Conservation (phyloP, 306 rosid genomes). For the Cucurbita moschata region DNA sequence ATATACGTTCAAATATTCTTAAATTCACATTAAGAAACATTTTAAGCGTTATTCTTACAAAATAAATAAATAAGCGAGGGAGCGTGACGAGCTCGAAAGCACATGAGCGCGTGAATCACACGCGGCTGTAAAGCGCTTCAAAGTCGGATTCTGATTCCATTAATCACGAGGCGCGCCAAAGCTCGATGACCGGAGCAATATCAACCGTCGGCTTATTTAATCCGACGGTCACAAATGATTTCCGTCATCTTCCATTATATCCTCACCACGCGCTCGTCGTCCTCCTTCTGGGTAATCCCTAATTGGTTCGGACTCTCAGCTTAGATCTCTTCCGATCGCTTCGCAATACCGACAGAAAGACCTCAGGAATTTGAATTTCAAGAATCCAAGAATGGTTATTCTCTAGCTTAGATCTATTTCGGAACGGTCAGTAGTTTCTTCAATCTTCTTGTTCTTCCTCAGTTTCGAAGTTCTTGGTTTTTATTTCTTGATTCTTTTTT, state of each 20-base stretch:
- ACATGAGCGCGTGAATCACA: conserved; percentile 3
- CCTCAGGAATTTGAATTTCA: conserved; percentile 6
- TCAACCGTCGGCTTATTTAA: not conserved
- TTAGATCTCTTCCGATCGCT: conserved; percentile 2
- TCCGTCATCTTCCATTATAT: not conserved
- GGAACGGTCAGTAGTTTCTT: not conserved
- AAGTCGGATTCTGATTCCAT: conserved; percentile 3
- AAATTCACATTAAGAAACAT: no score
- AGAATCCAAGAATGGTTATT: not conserved
- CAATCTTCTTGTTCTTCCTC: not conserved
- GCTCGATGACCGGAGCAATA: conserved; percentile 1
- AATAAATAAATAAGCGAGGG: no score
- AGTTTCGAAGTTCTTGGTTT: no score
- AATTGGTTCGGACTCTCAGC: conserved; percentile 11
- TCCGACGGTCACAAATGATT: not conserved
- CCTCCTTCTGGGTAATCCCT: not conserved
- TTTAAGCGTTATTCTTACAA: no score
- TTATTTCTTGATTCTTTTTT: not conserved
- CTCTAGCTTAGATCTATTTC: not conserved
- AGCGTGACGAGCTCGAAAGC: not conserved
- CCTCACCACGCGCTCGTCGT: conserved; percentile 8
- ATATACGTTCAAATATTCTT: no score
- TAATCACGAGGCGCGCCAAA: not conserved
- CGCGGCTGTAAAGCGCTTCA: not conserved
- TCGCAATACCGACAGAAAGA: not conserved